phyloP scores from a whole-genome alignment of 176 grass and related monocot genomes.

The Avena atlantica region DNA sequence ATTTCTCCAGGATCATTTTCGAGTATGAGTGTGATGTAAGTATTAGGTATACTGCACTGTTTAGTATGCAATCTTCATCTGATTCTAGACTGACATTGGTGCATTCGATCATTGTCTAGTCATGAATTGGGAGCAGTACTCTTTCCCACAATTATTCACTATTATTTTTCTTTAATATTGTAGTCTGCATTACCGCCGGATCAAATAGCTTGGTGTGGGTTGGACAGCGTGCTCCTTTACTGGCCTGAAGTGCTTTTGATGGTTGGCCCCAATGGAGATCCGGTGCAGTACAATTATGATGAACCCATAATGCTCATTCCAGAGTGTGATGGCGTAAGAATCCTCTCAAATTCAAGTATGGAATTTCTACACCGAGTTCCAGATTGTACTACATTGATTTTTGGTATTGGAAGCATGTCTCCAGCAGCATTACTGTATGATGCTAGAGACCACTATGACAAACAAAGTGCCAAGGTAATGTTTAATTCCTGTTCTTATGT shows the following conservation, averaged over 20 bases:
- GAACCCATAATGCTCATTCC: conserved; percentile 94
- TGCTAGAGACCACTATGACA: conserved; percentile 97
- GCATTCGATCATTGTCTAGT: background rate
- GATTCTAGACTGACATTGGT: background rate
- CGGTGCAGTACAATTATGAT: conserved; percentile 84
- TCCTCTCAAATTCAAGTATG: conserved; percentile 97
- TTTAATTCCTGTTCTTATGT: conserved; percentile 33
- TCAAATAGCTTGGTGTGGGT: conserved; percentile 94
- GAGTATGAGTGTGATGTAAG: conserved; percentile 96
- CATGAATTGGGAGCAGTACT: background rate
- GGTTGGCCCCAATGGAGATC: conserved; percentile 89
- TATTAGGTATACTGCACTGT: background rate
- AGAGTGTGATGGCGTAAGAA: conserved; percentile 95
- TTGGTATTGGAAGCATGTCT: conserved; percentile 90
- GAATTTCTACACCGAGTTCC: conserved; percentile 93
- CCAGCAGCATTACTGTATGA: conserved; percentile 93
- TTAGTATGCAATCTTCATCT: conserved; percentile 11
- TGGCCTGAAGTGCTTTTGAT: conserved; percentile 89
- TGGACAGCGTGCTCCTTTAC: conserved; percentile 94
- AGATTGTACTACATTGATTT: conserved; percentile 86
- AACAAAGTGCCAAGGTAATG: conserved; percentile 89
- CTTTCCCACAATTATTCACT: conserved; percentile 14
- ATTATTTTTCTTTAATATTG: conserved; percentile 23
- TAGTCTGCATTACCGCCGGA: conserved; percentile 95
- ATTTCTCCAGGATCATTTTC: conserved; percentile 92